Base-by-base conservation (phyloP, 1,284 basidiomycete genomes). In the Heliocybe sulcata region DNA sequence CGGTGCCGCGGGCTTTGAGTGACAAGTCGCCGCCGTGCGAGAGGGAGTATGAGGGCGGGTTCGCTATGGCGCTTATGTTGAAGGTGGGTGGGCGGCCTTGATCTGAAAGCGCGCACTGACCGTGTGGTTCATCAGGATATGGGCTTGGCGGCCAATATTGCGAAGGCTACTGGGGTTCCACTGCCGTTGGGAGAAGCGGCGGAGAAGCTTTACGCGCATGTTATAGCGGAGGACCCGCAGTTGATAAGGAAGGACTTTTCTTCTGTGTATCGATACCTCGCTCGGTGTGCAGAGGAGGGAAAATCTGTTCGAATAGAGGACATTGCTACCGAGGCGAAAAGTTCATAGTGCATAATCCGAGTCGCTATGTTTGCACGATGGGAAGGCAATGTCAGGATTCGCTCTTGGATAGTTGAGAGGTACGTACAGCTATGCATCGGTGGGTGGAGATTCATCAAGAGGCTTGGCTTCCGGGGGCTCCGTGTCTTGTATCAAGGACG, bases 31-130 rank as follows among this genome's bases (percentile, higher is more conserved):
- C 92, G 6, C 93, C 93, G 0, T 92, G 90, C 61, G 90, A 92
- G 67, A 77, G 87, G 22, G 81, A 85, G 51, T 96, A 90, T 60
- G 85, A 92, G 58, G 92, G 87, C 19, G 90, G 90, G 1, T 94
- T 94, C 69, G 85, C 89, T 16, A 88, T 87, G n/a, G 76, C 77
- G 8, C 73, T 94, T 38, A 93, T 94, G 90, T 71, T 91, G 54
- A 94, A 93, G 81, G 90, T 87, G 51, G 31, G 69, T 56, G 51
- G 31, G 3, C 19, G 4, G 12, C 19, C 12, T 35, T 16, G 27
- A 23, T 23, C 52, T 26, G 20, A n/a, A 11, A 16, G 8, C 14
- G n/a, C 11, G 6, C n/a, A 29, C 6, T 49, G 25, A 29, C 27
- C 8, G 6, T 25, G 22, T 49, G 11, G 4, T 22, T 49, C n/a